Conservation (phyloP, 306 rosid species). For the Albizia julibrissin region DNA sequence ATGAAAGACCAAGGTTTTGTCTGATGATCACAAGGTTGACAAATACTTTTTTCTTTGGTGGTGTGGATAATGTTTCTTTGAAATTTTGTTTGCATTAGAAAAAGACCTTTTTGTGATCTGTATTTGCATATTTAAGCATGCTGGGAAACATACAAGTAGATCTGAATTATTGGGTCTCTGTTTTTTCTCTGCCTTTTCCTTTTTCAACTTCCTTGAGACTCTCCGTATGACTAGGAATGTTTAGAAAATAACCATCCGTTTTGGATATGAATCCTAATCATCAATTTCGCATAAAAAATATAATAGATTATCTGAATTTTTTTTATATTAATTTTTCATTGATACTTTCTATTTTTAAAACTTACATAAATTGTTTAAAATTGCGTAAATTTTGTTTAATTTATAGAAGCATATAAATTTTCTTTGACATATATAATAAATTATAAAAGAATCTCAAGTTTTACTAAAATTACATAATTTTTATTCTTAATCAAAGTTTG, state of each 20-base stretch:
- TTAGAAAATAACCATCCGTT: neutral
- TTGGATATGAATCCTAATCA: neutral
- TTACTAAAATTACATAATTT: no score
- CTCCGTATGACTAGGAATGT: neutral
- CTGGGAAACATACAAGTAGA: neutral
- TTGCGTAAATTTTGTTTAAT: no score
- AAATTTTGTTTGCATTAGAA: neutral
- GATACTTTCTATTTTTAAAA: no score
- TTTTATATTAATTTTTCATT: no score
- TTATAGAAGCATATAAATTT: no score
- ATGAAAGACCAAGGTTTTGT: conserved; percentile 10
- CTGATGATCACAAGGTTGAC: neutral
- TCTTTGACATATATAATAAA: no score
- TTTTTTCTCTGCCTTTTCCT: neutral
- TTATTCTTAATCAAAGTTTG: no score
- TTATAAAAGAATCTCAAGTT: no score
- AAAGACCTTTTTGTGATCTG: neutral
- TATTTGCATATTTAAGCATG: neutral
- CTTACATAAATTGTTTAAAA: no score
- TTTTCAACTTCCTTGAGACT: neutral
- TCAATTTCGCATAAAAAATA: no score
- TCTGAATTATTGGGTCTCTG: neutral
- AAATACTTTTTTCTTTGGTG: neutral
- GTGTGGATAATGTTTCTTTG: neutral
- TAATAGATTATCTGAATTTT: no score